Base-by-base conservation (phyloP, 768 basidiomycete genomes). In the Clathrus columnatus region DNA sequence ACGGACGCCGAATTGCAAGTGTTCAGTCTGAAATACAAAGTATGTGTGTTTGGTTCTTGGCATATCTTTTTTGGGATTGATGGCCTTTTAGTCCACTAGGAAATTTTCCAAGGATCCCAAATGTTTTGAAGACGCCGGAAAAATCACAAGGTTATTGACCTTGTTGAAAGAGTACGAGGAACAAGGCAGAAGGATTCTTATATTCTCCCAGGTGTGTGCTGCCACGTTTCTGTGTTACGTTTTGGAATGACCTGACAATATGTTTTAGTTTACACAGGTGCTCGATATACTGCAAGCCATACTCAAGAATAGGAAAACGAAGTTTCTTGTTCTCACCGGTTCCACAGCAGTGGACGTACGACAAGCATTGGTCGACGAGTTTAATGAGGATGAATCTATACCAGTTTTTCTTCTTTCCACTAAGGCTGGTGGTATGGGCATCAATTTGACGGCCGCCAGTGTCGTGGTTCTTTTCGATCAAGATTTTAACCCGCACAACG, bases 381-480 rank as follows among this genome's bases (percentile, higher is more conserved):
- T 96, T 69, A 93, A 88, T 10, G 75, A 73, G 58, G 87, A 96
- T 63, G 79, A 83, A 32, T 77, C 81, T 17, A 95, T 99, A 61
- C 76, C 84, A 11, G 85, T 96, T 41, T 98, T 98, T 69, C 75
- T 95, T 8, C 74, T 93, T 1, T 93, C 92, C 1, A 94, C 92
- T 0, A 92, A 91, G 70, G 93, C 93, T 4, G 93, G 90, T 18
- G 90, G 87, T 7, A 91, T 92, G 89, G 94, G 95, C 5, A 94
- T 99, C 67, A 99, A 99, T 67, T 69, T 99, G 61, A 95, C 91
- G 1, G 92, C 93, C 1, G 94, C 95, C 1, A 93, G 89, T 45
- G 92, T 93, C 36, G 95, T 99, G 42, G 87, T 98, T 63, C 87
- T 93, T 87, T 96, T 93, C 65, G 95, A 99, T 66, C 93, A 95